These are phyloP conservation scores for Coemansia sp. DNA, from an alignment of 192 early-diverging fungal genomes.

Conservation along the genomic window DNA sequence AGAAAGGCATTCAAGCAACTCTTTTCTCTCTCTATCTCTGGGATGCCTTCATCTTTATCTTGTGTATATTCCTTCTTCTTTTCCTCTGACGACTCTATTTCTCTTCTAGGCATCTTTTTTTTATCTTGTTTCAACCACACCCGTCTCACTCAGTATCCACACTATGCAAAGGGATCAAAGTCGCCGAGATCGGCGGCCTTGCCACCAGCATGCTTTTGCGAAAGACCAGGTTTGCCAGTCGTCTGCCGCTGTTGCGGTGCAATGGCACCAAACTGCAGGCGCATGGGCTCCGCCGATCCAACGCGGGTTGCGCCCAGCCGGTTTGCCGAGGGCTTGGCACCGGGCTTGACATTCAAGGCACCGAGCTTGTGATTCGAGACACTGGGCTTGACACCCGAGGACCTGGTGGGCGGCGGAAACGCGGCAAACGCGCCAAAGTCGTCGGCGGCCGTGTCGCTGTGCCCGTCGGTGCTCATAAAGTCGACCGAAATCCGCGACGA, in stretches of 20 bases:
- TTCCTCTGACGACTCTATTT: background rate
- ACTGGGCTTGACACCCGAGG: no score
- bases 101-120: background rate
- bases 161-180: constrained; percentile 49
- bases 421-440: constrained; percentile 29
- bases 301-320: constrained; percentile 11
- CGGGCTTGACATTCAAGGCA: no score
- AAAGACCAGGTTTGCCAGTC: background rate
- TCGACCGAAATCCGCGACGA: constrained; percentile 6
- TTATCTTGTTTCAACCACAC: background rate
- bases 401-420: background rate
- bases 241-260: background rate
- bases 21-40: no score
- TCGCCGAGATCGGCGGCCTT: constrained; percentile 37
- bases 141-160: no score
- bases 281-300: background rate
- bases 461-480: background rate
- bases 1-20: background rate
- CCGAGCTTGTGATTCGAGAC: no score
- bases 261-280: constrained; percentile 2
- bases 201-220: constrained; percentile 36
- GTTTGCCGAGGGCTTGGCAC: no score
- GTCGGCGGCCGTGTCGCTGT: constrained; percentile 4
- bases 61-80: background rate
- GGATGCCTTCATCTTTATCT: no score